phyloP scores from a whole-genome alignment of 2,329 filamentous ascomycete species.

The Knoxdaviesia capensis region DNA sequence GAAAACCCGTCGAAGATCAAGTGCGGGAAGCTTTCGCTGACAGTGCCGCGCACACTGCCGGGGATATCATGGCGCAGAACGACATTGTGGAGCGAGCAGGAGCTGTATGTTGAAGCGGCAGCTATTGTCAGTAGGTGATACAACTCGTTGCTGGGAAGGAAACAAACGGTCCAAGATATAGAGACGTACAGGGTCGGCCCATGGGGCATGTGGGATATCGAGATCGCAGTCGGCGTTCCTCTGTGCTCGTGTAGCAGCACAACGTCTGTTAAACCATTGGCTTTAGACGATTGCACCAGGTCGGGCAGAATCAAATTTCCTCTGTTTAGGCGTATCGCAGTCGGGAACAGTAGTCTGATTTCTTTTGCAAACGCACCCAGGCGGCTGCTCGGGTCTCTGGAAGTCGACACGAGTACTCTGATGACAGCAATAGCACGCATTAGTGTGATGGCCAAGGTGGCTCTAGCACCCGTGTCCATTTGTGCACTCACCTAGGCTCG shows the following conservation, averaged over 20 bases:
- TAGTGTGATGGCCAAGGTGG: too few species aligned
- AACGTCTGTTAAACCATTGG: constrained; percentile 65
- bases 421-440: too few species aligned
- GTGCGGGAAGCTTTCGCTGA: constrained; percentile 83
- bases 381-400: constrained; percentile 66
- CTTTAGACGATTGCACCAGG: constrained; percentile 62
- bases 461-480: too few species aligned
- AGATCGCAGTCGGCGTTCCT: constrained; percentile 78
- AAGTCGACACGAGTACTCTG: constrained; percentile 67
- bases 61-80: constrained; percentile 86
- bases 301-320: constrained; percentile 79
- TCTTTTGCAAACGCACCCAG: constrained; percentile 87
- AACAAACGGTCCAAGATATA: constrained; percentile 29
- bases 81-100: constrained; percentile 82
- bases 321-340: constrained; percentile 71
- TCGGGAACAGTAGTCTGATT: constrained; percentile 65
- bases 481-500: constrained; percentile 39
- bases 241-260: constrained; percentile 81
- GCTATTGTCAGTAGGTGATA: too few species aligned
- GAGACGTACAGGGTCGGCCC: constrained; percentile 39
- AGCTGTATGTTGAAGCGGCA: constrained; percentile 25
- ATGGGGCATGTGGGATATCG: constrained; percentile 71
- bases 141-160: too few species aligned
- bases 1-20: constrained; percentile 90
- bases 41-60: constrained; percentile 66